Base-by-base conservation (phyloP, 2,329 filamentous ascomycete species). In the Boeremia lycopersici region DNA sequence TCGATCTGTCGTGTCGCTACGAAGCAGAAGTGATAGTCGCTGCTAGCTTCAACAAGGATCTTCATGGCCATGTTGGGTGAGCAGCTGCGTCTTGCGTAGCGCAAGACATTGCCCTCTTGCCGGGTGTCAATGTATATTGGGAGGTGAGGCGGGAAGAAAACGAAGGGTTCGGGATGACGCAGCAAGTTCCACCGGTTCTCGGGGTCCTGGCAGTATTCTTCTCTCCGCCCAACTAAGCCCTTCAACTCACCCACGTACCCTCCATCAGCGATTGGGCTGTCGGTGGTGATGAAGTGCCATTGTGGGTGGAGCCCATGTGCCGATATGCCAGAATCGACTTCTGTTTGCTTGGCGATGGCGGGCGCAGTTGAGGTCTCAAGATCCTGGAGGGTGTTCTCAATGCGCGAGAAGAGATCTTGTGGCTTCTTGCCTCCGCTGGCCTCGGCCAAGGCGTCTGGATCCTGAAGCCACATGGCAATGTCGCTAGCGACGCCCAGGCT, bases 91-190 rank as follows among this genome's bases (percentile, higher is more conserved):
- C 95, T 86, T n/a, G 96, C 87, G 71, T 95, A 97, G 39, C 95
- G 89, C 53, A 95, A 87, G 31, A 86, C 79, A 4, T 91, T 96
- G 19, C 93, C 95, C 77, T 96, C 91, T 71, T 85, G 86, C 56
- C 95, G 84, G 9, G 93, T 95, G 74, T 97, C 95, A 68, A 99
- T 95, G 76, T 93, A 96, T 11, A 99, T 84, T 0, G 93, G 93
- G 8, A 98, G 84, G 54, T 88, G 83, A 1, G 92, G 91, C 68
- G 96, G 93, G 75, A 98, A 81, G 72, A 82, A 82, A 42, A 82
- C 80, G 60, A 82, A 82, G 4, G 80, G 80, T 62, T 81, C 79
- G 2, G 80, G 80, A 59, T 82, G 80, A 51, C 76, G 76, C 40
- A 82, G 61, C 5, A 73, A 64, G 5, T 74, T 66, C 80, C 80